Base-by-base conservation (phyloP, 2,329 filamentous ascomycete genomes). In the Fusarium hostae region DNA sequence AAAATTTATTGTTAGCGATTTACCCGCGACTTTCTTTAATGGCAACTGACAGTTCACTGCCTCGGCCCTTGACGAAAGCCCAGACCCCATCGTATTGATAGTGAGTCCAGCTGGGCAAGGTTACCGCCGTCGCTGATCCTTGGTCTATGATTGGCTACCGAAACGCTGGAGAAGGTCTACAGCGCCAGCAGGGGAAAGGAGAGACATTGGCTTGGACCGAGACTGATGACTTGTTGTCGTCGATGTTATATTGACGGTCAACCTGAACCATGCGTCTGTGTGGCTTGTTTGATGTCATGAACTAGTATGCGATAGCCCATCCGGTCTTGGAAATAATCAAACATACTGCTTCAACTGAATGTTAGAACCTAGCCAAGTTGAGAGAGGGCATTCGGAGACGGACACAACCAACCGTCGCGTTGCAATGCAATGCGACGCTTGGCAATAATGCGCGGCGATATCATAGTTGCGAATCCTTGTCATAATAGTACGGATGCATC, bases 71-170 rank as follows among this genome's bases (percentile, higher is more conserved):
- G 45, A 34, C 40, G 32, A 39, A 47, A 66, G 66, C 60, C 66
- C 40, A 70, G 66, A 61, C 60, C 54, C 48, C 34, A 28, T 60
- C 35, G 45, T 47, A 54, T 58, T 66, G 41, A 39, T 24, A 26
- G 44, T 56, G 35, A 52, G 47, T 71, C 68, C 75, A 78, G 77
- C 77, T 78, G 77, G 71, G 70, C 77, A 77, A 76, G 77, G 77
- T 78, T 76, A 59, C 65, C 65, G 68, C 63, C 60, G 59, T 58
- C 63, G 71, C 66, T 55, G 69, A 69, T 68, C 63, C 28, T 55
- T 41, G 20, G 50, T 20, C 35, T 75, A n/a, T 78, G 77, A 78
- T 80, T 79, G 74, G 79, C 76, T 81, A 81, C 78, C 79, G 65
- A 66, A 39, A 62, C 51, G 65, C 68, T 75, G 79, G 79, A 45